phyloP scores from a whole-genome alignment of 805 yeast genomes.

The Tetrapisispora iriomotensis region DNA sequence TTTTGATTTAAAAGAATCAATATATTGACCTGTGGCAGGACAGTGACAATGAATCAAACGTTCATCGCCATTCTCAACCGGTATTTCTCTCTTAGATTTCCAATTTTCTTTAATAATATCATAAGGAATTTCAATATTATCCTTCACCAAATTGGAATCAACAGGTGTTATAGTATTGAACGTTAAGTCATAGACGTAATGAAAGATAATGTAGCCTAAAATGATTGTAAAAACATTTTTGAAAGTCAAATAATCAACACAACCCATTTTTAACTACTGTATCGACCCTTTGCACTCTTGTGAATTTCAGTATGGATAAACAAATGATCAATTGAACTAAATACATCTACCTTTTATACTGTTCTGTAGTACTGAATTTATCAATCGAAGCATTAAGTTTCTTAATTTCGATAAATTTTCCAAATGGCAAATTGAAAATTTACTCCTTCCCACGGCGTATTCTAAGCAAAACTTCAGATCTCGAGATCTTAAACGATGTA shows the following conservation, averaged over 20 bases:
- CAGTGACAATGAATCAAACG: conserved; percentile 72
- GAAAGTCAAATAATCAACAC: neutral
- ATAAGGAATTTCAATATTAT: conserved; percentile 20
- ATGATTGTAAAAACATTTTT: neutral
- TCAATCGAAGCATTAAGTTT: no score
- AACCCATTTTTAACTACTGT: neutral
- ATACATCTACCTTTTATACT: no score
- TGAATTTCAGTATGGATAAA: no score
- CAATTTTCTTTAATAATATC: conserved; percentile 39
- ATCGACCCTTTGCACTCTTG: conserved; percentile 21
- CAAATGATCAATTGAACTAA: no score
- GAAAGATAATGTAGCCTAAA: neutral
- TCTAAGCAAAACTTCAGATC: no score
- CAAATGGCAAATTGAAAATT: no score
- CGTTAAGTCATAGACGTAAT: neutral
- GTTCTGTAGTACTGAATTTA: no score
- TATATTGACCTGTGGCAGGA: conserved; percentile 89
- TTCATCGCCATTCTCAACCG: conserved; percentile 50
- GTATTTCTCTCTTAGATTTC: conserved; percentile 65
- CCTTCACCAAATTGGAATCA: conserved; percentile 18
- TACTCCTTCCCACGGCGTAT: no score
- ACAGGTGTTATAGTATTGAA: neutral
- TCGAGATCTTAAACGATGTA: no score
- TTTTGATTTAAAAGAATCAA: conserved; percentile 63
- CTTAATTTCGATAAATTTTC: no score